Conservation (phyloP, 345 rosid genomes). For the Viola odorata region DNA sequence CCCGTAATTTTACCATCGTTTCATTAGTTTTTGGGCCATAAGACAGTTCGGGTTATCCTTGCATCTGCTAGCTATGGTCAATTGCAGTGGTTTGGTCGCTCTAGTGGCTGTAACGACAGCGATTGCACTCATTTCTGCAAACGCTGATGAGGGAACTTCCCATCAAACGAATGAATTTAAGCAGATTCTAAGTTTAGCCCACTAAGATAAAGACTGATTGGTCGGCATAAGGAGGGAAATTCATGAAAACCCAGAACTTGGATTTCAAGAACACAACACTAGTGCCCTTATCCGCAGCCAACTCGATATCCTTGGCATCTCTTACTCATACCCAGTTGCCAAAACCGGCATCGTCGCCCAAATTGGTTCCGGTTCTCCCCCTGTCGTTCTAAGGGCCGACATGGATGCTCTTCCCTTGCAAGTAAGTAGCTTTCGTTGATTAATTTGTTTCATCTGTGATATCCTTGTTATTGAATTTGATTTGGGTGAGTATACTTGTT, state of each 20-base stretch:
- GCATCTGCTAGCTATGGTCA: too few species aligned
- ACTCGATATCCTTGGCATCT: slow-evolving; percentile 52
- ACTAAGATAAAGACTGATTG: slow-evolving; percentile 52
- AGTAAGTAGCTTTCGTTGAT: slow-evolving; percentile 14
- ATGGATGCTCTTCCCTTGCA: slow-evolving; percentile 79
- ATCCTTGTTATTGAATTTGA: neutral
- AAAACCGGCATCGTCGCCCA: slow-evolving; percentile 66
- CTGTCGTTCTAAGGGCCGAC: slow-evolving; percentile 78
- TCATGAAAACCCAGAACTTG: slow-evolving; percentile 83
- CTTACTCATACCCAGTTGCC: slow-evolving; percentile 60
- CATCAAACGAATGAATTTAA: neutral
- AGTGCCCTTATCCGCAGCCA: slow-evolving; percentile 62
- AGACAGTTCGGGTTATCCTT: too few species aligned
- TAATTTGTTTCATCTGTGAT: neutral
- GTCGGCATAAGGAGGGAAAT: slow-evolving; percentile 56
- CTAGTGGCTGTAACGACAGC: too few species aligned
- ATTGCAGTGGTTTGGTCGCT: too few species aligned
- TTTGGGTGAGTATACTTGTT: slow-evolving; percentile 1
- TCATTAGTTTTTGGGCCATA: too few species aligned
- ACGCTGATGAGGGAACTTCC: too few species aligned
- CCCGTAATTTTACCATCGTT: too few species aligned
- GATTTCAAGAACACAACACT: slow-evolving; percentile 62
- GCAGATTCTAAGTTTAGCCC: slow-evolving; percentile 39
- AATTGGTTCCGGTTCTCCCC: slow-evolving; percentile 62
- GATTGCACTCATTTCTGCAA: too few species aligned